These are phyloP conservation scores for Colletotrichum scovillei DNA, from an alignment of 2,329 filamentous ascomycete genomes.

Conservation along the genomic window DNA sequence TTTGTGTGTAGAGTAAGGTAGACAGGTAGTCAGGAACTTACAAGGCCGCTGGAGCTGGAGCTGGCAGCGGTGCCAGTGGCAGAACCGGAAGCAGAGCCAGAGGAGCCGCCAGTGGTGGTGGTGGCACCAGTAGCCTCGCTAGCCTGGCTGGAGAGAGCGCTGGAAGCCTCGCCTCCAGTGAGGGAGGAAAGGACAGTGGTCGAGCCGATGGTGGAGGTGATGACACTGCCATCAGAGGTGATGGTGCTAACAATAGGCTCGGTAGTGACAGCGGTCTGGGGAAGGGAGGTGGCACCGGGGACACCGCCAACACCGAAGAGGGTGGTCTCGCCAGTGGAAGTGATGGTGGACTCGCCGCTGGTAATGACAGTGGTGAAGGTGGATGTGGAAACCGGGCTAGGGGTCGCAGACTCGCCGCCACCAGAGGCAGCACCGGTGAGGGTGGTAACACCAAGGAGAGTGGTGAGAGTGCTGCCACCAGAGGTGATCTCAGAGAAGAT, in stretches of 20 bases:
- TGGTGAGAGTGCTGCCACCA: conserved; percentile 52
- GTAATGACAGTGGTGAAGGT: conserved; percentile 40
- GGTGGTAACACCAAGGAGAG: conserved; percentile 42
- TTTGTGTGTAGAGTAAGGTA: neutral
- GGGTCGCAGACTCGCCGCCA: conserved; percentile 8
- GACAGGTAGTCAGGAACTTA: conserved; percentile 35
- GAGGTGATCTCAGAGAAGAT: conserved; percentile 39
- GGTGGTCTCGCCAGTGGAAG: conserved; percentile 43
- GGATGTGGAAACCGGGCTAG: conserved; percentile 48
- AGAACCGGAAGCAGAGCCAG: neutral
- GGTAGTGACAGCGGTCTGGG: conserved; percentile 21
- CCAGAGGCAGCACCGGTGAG: conserved; percentile 1
- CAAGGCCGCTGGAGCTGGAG: conserved; percentile 35
- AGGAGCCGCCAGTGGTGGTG: conserved; percentile 25
- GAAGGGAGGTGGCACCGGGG: conserved; percentile 20
- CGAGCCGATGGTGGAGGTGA: conserved; percentile 33
- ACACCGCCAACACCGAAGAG: conserved; percentile 38
- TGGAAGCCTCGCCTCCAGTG: conserved; percentile 38
- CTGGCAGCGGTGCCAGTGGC: conserved; percentile 23
- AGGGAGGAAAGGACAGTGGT: conserved; percentile 42
- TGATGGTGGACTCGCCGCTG: conserved; percentile 37
- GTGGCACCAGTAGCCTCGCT: conserved; percentile 29
- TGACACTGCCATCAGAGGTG: conserved; percentile 18
- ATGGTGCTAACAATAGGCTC: conserved; percentile 34
- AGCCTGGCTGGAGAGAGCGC: conserved; percentile 38